A percentile compares a stretch with the other conserved stretches of the same genome.
phyloP scores from a whole-genome alignment of 768 basidiomycete species.

The Cystobasidium ongulense region DNA sequence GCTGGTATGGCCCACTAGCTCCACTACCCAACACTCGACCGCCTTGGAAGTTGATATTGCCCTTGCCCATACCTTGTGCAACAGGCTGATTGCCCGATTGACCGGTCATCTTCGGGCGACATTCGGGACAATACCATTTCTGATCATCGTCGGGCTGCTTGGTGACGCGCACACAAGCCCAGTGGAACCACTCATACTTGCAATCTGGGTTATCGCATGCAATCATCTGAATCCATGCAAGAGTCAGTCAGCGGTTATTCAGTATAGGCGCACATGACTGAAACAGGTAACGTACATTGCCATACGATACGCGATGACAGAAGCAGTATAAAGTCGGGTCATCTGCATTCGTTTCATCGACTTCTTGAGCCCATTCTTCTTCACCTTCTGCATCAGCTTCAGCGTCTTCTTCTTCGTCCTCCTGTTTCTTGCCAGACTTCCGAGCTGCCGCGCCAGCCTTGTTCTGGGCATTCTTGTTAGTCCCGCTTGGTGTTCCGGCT shows the following conservation, averaged over 20 bases:
- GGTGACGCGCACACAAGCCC: slow-evolving; percentile 26
- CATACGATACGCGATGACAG: slow-evolving; percentile 30
- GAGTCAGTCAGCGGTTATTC: neutral
- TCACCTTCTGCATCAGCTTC: slow-evolving; percentile 33
- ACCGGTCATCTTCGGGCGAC: neutral
- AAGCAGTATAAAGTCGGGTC: slow-evolving; percentile 32
- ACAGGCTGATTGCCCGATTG: neutral
- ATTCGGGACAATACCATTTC: slow-evolving; percentile 30
- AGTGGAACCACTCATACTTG: slow-evolving; percentile 30
- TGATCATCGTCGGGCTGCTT: slow-evolving; percentile 21
- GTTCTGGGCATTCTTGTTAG: neutral
- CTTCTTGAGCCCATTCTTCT: neutral
- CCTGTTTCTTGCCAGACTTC: neutral
- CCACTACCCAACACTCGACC: neutral
- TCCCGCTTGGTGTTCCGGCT: slow-evolving; percentile 8
- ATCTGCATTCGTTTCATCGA: slow-evolving; percentile 19
- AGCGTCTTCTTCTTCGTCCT: slow-evolving; percentile 29
- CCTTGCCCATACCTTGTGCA: slow-evolving; percentile 1
- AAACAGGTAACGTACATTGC: slow-evolving; percentile 19
- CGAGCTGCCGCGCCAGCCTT: slow-evolving; percentile 4
- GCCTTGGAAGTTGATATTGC: slow-evolving; percentile 17
- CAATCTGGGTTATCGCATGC: slow-evolving; percentile 34
- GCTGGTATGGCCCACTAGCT: slow-evolving; percentile 2
- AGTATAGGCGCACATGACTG: neutral
- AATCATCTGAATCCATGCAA: slow-evolving; percentile 20